A percentile compares a stretch with the other conserved stretches of the same genome.
Conservation (phyloP, 768 basidiomycete genomes). For the Boletellus ananiceps region DNA sequence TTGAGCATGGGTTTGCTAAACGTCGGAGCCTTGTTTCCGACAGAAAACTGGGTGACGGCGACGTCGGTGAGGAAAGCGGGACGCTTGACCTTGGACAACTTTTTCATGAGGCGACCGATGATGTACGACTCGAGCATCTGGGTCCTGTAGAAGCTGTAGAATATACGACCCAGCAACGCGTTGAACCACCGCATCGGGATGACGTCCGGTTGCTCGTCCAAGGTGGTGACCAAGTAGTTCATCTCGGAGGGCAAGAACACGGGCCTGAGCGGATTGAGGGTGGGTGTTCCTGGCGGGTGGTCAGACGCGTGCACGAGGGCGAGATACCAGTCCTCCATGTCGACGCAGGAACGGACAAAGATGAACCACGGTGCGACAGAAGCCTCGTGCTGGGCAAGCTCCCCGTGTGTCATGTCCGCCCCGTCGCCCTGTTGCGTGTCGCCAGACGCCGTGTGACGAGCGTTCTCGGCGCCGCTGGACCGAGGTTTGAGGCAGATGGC, state of each 20-base stretch:
- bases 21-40: conserved; percentile 79
- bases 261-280: conserved; percentile 51
- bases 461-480: conserved; percentile 31
- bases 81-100: conserved; percentile 85
- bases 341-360: conserved; percentile 79
- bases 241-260: conserved; percentile 79
- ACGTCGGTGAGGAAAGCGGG: conserved; percentile 84
- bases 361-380: conserved; percentile 75
- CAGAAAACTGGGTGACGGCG: conserved; percentile 81
- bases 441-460: conserved; percentile 39
- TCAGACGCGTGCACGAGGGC: conserved; percentile 72
- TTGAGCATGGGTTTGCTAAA: conserved; percentile 98
- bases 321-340: conserved; percentile 98
- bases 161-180: conserved; percentile 86
- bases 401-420: conserved; percentile 26
- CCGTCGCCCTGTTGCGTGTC: conserved; percentile 34
- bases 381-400: conserved; percentile 38
- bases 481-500: conserved; percentile 75
- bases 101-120: conserved; percentile 87
- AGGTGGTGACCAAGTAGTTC: conserved; percentile 71
- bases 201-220: conserved; percentile 93
- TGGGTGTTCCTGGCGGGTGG: conserved; percentile 57
- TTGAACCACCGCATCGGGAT: conserved; percentile 98
- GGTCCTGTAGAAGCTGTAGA: conserved; percentile 89
- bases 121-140: conserved; percentile 78